These are phyloP conservation scores for Diaporthe nobilis DNA, from an alignment of 2,329 filamentous ascomycete genomes.

Conservation along the genomic window DNA sequence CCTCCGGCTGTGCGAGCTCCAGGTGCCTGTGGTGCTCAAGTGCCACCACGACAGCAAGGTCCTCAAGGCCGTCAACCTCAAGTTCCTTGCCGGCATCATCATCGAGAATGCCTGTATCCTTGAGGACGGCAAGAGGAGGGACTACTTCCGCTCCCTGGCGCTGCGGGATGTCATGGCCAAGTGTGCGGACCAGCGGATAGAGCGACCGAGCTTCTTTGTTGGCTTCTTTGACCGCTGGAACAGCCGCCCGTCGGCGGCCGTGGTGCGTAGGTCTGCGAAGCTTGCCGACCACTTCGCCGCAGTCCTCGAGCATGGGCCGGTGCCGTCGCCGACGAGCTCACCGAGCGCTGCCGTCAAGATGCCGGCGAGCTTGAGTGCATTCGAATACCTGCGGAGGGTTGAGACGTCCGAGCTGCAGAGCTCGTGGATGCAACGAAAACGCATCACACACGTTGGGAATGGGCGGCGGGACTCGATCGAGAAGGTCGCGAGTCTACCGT, in stretches of 20 bases:
- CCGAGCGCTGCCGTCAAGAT: conserved; percentile 23
- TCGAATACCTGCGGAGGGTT: conserved; percentile 52
- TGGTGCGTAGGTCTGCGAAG: conserved; percentile 54
- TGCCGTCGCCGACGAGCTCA: conserved; percentile 32
- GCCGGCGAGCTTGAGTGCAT: conserved; percentile 50
- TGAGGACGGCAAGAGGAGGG: conserved; percentile 55
- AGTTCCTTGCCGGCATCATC: conserved; percentile 54
- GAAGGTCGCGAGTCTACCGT: conserved; percentile 45
- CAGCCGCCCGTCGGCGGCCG: conserved; percentile 49
- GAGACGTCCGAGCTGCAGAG: conserved; percentile 52
- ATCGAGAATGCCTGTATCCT: conserved; percentile 59
- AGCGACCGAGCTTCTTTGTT: conserved; percentile 53
- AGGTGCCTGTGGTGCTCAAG: conserved; percentile 45
- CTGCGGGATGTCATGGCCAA: conserved; percentile 51
- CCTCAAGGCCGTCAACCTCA: conserved; percentile 48
- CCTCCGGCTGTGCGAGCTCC: conserved; percentile 37
- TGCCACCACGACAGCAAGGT: conserved; percentile 44
- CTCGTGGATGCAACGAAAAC: conserved; percentile 48
- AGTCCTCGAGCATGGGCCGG: conserved; percentile 51
- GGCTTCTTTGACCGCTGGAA: conserved; percentile 55
- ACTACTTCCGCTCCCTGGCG: conserved; percentile 58
- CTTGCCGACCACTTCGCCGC: conserved; percentile 54
- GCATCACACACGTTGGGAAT: conserved; percentile 43
- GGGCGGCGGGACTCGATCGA: conserved; percentile 32
- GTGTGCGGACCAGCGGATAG: conserved; percentile 49